Conservation (phyloP, 495 filamentous ascomycete species). For the Tuber magnatum region DNA sequence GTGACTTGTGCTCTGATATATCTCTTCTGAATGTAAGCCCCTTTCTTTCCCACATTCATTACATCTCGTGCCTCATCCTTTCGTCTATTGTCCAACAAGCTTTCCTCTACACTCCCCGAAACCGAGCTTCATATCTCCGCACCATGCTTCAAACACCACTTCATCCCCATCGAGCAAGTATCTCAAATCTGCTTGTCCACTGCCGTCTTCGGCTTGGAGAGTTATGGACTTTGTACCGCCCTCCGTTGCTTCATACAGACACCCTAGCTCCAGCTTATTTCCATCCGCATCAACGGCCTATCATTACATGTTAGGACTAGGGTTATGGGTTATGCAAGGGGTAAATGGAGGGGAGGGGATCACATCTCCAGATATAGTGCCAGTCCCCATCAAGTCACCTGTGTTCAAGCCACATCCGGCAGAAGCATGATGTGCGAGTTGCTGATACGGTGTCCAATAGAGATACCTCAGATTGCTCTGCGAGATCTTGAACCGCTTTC, state of each 20-base stretch:
- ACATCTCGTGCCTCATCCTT: neutral
- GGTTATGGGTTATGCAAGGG: neutral
- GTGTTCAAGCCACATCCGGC: conserved; percentile 72
- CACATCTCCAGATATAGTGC: conserved; percentile 66
- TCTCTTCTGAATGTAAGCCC: neutral
- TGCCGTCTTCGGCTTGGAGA: conserved; percentile 55
- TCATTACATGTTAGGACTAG: neutral
- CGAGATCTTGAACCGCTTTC: conserved; percentile 52
- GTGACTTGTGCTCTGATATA: neutral
- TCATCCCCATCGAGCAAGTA: conserved; percentile 80
- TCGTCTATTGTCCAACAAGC: neutral
- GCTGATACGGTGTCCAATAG: conserved; percentile 64
- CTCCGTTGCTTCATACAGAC: conserved; percentile 56
- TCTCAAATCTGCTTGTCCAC: conserved; percentile 56
- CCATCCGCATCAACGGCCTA: conserved; percentile 43
- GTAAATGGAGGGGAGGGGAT: neutral
- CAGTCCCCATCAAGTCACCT: conserved; percentile 80
- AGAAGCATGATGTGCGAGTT: conserved; percentile 80
- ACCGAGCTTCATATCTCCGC: conserved; percentile 50
- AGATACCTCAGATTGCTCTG: conserved; percentile 60
- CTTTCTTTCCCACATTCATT: neutral
- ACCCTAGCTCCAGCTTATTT: conserved; percentile 51
- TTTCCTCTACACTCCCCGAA: conserved; percentile 63
- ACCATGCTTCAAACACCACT: conserved; percentile 62
- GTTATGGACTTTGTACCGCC: conserved; percentile 57